Conservation (phyloP, 176 grass and related monocot genomes). For the sorghum (Sorghum bicolor) region DNA sequence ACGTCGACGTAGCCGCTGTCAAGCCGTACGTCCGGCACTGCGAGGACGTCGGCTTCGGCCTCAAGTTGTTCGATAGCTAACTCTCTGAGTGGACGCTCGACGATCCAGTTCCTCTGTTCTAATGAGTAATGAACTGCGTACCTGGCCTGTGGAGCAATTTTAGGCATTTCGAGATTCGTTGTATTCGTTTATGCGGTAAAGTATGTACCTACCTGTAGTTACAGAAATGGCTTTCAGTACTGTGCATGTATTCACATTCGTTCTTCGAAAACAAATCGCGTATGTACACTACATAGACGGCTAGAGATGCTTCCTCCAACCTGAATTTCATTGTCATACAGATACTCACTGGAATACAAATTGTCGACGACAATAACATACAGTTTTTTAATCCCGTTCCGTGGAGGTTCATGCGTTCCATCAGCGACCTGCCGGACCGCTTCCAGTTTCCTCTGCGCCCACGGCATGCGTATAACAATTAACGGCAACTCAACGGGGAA, state of each 20-base stretch:
- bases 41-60: conserved; percentile 70
- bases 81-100: neutral
- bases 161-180: conserved; percentile 30
- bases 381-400: neutral
- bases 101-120: neutral
- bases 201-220: neutral
- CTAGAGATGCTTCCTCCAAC: neutral
- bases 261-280: neutral
- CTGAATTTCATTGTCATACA: neutral
- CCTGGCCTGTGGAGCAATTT: conserved; percentile 9
- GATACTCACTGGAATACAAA: neutral
- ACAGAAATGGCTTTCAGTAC: neutral
- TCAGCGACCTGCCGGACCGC: neutral
- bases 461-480: neutral
- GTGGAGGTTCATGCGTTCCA: neutral
- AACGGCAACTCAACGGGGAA: neutral
- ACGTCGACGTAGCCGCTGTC: conserved; percentile 54
- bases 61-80: conserved; percentile 75
- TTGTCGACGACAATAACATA: neutral
- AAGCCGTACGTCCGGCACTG: conserved; percentile 74
- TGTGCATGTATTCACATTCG: conserved; percentile 35
- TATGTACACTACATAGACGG: neutral
- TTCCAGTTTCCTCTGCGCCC: neutral
- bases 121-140: neutral
- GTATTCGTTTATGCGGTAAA: conserved; percentile 16